Evolutionary conservation across 768 basidiomycete genomes (phyloP).

Genomic region (Hypholoma sublateritium): DNA sequence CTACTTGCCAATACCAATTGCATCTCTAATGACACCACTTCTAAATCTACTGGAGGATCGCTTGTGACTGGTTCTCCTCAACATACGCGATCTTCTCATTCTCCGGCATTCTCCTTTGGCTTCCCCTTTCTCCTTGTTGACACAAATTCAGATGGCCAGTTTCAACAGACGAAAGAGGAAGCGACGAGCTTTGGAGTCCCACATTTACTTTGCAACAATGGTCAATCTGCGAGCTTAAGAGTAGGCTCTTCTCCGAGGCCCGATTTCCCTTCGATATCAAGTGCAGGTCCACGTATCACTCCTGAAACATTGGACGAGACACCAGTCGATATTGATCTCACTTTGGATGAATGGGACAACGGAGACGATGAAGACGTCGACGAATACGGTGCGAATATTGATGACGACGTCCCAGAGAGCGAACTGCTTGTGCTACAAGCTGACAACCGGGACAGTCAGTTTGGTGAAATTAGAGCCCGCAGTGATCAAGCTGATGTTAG

Average conservation of each 20-base stretch:
- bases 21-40: background rate
- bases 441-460: too few species aligned
- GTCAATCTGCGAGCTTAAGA: background rate
- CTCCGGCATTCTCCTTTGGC: background rate
- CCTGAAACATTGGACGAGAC: background rate
- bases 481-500: too few species aligned
- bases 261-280: background rate
- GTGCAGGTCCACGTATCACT: background rate
- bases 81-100: background rate
- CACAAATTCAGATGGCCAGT: background rate
- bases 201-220: conserved; percentile 10
- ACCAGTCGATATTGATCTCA: conserved; percentile 27
- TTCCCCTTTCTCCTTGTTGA: background rate
- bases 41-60: background rate
- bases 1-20: background rate
- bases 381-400: background rate
- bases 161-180: background rate
- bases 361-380: conserved; percentile 61
- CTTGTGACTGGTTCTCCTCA: too few species aligned
- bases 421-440: too few species aligned
- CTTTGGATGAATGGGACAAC: conserved; percentile 57
- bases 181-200: conserved; percentile 17
- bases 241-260: background rate
- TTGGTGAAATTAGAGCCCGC: too few species aligned
- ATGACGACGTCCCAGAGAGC: too few species aligned